phyloP scores from a whole-genome alignment of 1,139 yeast genomes.

The Hyphopichia wangnamkhiaoensis region DNA sequence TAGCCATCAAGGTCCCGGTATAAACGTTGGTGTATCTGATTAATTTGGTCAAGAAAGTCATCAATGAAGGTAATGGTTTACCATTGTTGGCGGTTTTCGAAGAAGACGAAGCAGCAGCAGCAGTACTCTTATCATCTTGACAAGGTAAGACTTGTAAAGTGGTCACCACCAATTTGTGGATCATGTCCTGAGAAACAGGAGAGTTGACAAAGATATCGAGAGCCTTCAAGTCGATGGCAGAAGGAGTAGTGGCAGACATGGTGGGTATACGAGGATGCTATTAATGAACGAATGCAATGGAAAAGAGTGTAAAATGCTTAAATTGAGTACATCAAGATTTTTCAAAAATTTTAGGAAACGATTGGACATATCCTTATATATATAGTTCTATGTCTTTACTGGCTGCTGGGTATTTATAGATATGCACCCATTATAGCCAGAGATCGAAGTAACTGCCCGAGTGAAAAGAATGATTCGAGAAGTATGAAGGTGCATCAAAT shows the following conservation, averaged over 20 bases:
- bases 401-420: too few species aligned
- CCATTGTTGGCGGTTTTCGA: constrained; percentile 23
- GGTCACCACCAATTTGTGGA: constrained; percentile 61
- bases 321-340: too few species aligned
- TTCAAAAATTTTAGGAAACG: too few species aligned
- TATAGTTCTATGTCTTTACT: too few species aligned
- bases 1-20: constrained; percentile 74
- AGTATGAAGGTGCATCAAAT: too few species aligned
- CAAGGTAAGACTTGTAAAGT: constrained; percentile 67
- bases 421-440: too few species aligned
- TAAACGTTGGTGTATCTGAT: constrained; percentile 74
- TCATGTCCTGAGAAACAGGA: constrained; percentile 67
- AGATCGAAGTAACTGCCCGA: too few species aligned
- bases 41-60: constrained; percentile 70
- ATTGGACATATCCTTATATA: too few species aligned
- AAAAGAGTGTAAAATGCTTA: not conserved
- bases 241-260: constrained; percentile 8
- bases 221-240: constrained; percentile 50
- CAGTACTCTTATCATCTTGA: constrained; percentile 33
- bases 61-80: constrained; percentile 62
- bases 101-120: constrained; percentile 35
- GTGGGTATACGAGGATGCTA: not conserved
- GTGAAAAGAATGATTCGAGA: too few species aligned
- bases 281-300: not conserved
- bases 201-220: constrained; percentile 53